Evolutionary conservation across 768 basidiomycete genomes (phyloP), one percentile per base, ranked within the genome.

Genomic region (Leccinum subgranulosum): DNA sequence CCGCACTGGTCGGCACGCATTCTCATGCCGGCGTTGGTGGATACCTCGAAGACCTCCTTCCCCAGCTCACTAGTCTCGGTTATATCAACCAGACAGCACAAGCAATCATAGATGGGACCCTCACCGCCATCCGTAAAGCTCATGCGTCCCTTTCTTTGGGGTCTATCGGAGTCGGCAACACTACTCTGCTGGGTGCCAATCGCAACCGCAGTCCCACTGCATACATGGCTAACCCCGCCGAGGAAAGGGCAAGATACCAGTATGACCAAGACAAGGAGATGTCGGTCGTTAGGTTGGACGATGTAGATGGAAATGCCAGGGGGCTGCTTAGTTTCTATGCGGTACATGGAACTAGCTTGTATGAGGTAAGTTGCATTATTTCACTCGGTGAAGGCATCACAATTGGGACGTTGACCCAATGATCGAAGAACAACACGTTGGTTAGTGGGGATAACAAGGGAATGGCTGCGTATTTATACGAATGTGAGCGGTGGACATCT

Each of bases 391-490:
- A 34, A 0, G n/a, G 17, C 6, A 48, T 21, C 21, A 25, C 5
- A 3, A 11, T 12, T 3, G 9, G 1, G 10, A 8, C 52, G 11
- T 46, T 61, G 33, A 64, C 46, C 0, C 7, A 14, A 33, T 17
- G 34, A 45, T 6, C 19, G 27, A 60, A 90, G 87, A 92, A 92
- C 67, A 92, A 90, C 60, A 90, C 89, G 1, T 75, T 91, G n/a
- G 81, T 92, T 29, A 90, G 88, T 69, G 73, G 80, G 3, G 90
- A 92, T 71, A 92, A 92, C 75, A 92, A 92, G 69, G 90, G 90
- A 41, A 90, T 92, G 88, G 88, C 90, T 3, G 88, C 88, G 8
- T 86, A 82, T 69, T 68, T 91, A 17, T 92, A 89, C 59, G 90
- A 92, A 78, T 74, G 86, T 87, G 57, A 51, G 79, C 55, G 1